A percentile compares a stretch with the other conserved stretches of the same genome.
phyloP scores from a whole-genome alignment of 2,329 filamentous ascomycete genomes.

The Phaeosphaeriaceae sp. region DNA sequence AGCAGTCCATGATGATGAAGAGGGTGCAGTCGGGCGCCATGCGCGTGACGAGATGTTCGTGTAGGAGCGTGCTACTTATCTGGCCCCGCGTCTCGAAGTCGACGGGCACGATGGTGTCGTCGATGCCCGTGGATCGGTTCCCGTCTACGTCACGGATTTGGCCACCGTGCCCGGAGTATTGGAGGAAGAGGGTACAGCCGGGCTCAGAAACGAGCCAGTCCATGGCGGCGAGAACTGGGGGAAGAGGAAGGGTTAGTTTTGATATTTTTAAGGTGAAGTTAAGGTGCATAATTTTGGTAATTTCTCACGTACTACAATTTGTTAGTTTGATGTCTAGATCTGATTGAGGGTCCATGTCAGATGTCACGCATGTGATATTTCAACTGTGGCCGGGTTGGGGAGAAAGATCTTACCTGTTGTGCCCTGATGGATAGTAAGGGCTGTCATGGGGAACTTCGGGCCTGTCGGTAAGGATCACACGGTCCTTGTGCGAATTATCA shows the following conservation, averaged over 20 bases:
- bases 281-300: too few species aligned
- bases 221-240: conserved; percentile 57
- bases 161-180: conserved; percentile 67
- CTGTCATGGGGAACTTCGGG: conserved; percentile 35
- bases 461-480: conserved; percentile 55
- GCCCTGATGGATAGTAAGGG: conserved; percentile 49
- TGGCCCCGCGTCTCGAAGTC: conserved; percentile 62
- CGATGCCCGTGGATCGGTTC: conserved; percentile 42
- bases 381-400: too few species aligned
- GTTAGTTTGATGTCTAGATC: not conserved
- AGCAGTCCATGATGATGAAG: conserved; percentile 67
- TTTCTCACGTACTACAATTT: not conserved
- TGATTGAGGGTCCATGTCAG: too few species aligned
- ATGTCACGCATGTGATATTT: too few species aligned
- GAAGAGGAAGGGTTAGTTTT: not conserved
- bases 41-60: conserved; percentile 59
- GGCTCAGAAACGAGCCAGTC: conserved; percentile 64
- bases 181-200: conserved; percentile 61
- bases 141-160: conserved; percentile 58
- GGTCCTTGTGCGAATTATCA: conserved; percentile 48
- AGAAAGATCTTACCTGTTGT: conserved; percentile 42
- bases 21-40: conserved; percentile 60
- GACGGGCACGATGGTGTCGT: conserved; percentile 63
- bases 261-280: not conserved
- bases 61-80: conserved; percentile 60